Evolutionary conservation across 2,329 filamentous ascomycete species (phyloP).

Genomic region (Coleophoma cylindrospora): DNA sequence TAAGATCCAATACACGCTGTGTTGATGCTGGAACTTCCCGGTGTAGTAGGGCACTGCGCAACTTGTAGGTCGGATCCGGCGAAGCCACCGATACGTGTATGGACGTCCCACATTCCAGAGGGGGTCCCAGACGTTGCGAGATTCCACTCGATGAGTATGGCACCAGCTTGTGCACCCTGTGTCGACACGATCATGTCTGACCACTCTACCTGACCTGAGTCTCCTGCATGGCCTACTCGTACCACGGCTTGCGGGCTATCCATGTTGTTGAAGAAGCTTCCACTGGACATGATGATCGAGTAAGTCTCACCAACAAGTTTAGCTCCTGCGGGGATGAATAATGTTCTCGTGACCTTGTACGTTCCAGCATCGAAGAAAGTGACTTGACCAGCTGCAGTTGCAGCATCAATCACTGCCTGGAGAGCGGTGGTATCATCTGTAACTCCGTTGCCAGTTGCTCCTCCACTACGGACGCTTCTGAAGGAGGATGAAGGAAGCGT

Average conservation of each 20-base stretch:
- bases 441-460: constrained; percentile 44
- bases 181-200: constrained; percentile 52
- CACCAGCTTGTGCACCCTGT: constrained; percentile 50
- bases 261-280: constrained; percentile 37
- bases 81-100: constrained; percentile 37
- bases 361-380: constrained; percentile 52
- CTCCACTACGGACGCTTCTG: constrained; percentile 37
- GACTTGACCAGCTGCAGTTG: constrained; percentile 41
- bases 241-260: constrained; percentile 41
- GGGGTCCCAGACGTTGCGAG: constrained; percentile 49
- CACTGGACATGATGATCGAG: constrained; percentile 33
- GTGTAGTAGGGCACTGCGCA: constrained; percentile 61
- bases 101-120: constrained; percentile 45
- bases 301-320: constrained; percentile 35
- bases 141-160: constrained; percentile 64
- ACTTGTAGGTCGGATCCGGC: constrained; percentile 39
- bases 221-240: constrained; percentile 45
- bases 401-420: constrained; percentile 48
- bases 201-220: constrained; percentile 55
- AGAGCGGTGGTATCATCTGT: constrained; percentile 57
- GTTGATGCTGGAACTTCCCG: constrained; percentile 27
- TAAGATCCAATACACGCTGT: constrained; percentile 28
- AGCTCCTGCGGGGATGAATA: constrained; percentile 37
- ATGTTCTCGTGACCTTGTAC: constrained; percentile 44
- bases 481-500: constrained; percentile 32